phyloP scores from a whole-genome alignment of 495 filamentous ascomycete genomes.

The Xylaria curta region DNA sequence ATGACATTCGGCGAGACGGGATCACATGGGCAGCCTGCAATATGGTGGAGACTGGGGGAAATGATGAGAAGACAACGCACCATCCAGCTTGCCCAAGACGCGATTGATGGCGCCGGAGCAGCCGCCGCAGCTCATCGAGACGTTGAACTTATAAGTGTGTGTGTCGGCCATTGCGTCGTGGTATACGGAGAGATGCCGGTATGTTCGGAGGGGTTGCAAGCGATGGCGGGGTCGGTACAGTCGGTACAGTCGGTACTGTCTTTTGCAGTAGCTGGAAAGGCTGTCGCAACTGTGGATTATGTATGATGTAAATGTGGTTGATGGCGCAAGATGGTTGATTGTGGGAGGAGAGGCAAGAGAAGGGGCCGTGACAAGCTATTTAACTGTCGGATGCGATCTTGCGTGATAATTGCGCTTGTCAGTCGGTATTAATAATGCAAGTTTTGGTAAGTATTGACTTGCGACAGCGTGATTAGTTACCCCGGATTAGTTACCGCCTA shows the following conservation, averaged over 20 bases:
- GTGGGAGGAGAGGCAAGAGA: neutral
- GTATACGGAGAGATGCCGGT: neutral
- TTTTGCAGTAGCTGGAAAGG: neutral
- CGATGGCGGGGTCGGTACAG: neutral
- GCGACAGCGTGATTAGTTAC: conserved; percentile 4
- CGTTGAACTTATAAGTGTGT: conserved; percentile 70
- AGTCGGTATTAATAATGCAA: conserved; percentile 35
- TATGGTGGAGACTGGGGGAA: neutral
- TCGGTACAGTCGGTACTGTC: neutral
- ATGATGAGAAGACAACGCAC: conserved; percentile 53
- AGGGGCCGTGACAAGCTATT: conserved; percentile 8
- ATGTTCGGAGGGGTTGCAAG: neutral
- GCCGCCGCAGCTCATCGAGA: conserved; percentile 70
- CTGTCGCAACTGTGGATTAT: neutral
- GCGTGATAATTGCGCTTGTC: conserved; percentile 21
- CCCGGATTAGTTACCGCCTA: neutral
- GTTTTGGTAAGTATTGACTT: neutral
- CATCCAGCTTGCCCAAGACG: conserved; percentile 94
- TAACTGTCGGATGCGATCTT: neutral
- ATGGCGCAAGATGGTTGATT: neutral
- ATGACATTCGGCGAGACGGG: neutral
- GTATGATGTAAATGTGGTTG: neutral
- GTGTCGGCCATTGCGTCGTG: conserved; percentile 52
- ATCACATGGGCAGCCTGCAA: neutral
- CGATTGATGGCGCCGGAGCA: conserved; percentile 75